Base-by-base conservation (phyloP, 805 yeast genomes). In the Lipomyces japonicus region DNA sequence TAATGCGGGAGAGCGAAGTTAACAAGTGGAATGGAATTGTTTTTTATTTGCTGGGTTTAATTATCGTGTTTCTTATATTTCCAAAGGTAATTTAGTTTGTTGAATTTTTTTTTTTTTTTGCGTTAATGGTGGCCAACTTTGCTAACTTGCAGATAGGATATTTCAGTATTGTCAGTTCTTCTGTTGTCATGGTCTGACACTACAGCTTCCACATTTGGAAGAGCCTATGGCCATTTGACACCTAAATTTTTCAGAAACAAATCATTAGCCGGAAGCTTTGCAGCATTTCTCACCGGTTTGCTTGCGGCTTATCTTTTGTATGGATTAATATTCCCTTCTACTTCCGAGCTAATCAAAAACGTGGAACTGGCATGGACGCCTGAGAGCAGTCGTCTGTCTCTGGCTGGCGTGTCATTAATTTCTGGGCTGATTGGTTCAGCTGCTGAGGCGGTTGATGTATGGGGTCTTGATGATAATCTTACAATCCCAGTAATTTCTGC, bases 181-280 rank as follows among this genome's bases (percentile, higher is more conserved):
- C 72, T 91, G 44, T 76, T 93, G 55, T 86, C 96, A 63, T 93
- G 97, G 97, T 89, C 95, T 3, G 98, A 93, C 65, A 88, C 97
- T 7, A 91, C 97, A 2, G 98, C 98, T 2, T 87, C 96, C 2
- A 87, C 96, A 0, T 70, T 90, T 63, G 98, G 98, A 35, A 76
- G 98, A 58, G 78, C 77, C 48, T 91, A 71, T 66, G 97, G 97
- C 6, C 77, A 84, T 61, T 75, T 83, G 57, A 87, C 96, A 5
- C 95, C 95, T 36, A 81, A 83, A 63, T 67, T 91, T 19, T 75
- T 84, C 4, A 73, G 77, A 54, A 79, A 80, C 55, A 93, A 93
- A 68, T 85, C 95, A 2, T 71, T 93, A 40, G 96, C 96, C 1
- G 98, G 98, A 0, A 83, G 93, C 1, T 45, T 81, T 22, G 97